Percentiles rank a stretch among this genome's conserved stretches.
Conservation (phyloP, 306 rosid genomes). For the Prunus armeniaca region DNA sequence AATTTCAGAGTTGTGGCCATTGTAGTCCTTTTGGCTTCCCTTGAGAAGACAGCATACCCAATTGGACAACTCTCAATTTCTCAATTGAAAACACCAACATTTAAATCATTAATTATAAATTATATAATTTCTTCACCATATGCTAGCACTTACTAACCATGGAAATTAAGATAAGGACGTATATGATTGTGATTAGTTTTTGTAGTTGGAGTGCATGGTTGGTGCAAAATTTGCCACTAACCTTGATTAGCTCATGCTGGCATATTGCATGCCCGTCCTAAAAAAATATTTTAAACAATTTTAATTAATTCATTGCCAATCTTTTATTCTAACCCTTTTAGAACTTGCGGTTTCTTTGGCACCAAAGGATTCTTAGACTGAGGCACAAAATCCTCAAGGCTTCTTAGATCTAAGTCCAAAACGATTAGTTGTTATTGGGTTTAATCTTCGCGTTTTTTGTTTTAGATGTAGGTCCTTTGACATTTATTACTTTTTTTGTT, state of each 20-base stretch:
- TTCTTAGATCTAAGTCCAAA: too few relatives aligned
- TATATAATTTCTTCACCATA: neutral
- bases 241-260: neutral
- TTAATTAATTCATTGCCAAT: too few relatives aligned
- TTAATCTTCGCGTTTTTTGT: too few relatives aligned
- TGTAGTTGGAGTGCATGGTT: neutral
- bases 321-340: too few relatives aligned
- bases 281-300: too few relatives aligned
- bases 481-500: too few relatives aligned
- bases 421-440: too few relatives aligned
- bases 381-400: too few relatives aligned
- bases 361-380: too few relatives aligned
- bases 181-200: neutral
- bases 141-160: neutral
- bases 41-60: conserved; percentile 3
- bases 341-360: too few relatives aligned
- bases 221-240: neutral
- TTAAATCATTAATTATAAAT: neutral
- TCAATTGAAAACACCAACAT: neutral
- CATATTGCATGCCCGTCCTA: neutral
- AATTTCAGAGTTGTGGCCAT: conserved; percentile 3
- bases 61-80: neutral
- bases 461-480: too few relatives aligned
- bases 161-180: neutral
- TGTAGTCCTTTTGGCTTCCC: neutral